Base-by-base conservation (phyloP, 192 early-diverging fungal species). In the Umbelopsis vinacea region DNA sequence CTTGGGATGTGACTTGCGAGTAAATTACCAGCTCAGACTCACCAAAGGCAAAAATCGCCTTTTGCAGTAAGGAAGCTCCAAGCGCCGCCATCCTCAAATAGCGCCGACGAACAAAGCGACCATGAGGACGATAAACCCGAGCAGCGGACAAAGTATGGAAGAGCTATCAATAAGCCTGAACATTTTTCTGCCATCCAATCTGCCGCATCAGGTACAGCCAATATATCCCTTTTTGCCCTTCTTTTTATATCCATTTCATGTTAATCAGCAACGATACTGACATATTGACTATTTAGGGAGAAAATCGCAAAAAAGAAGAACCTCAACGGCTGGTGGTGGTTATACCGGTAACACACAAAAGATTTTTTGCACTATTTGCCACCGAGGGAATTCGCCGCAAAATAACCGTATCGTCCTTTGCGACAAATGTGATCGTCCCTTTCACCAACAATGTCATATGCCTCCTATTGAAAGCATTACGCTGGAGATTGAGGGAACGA, bases 381-480 rank as follows among this genome's bases (percentile, higher is more conserved):
- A 73, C 45, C 63, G 72, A 45, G 76, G 76, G 7, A 48, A 68
- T 24, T 77, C 76, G 0, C 76, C 76, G 1, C 71, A 77, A 60
- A 50, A 69, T 52, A 79, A 82, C 33, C 70, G 71, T 48, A 71
- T 82, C 23, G 77, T 82, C 2, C 66, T 79, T 0, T 82, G 81
- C 71, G 77, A 79, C 57, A 60, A 50, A 5, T 82, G 81, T 55
- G 74, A 74, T 52, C 60, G 81, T 26, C 71, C 74, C 9, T 82
- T 73, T 43, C 81, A 82, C 47, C 81, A 79, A 55, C 74, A 50
- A 21, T 82, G 81, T 19, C 73, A 82, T 33, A 66, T 53, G 46
- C 80, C 80, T 23, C 15, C 66, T 1, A 78, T 82, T 46, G 76
- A 79, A 9, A 76, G 69, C 45, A 70, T 70, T 24, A 75, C 55